Conservation (phyloP, 148 eudicot species). For the Arbutus unedo region DNA sequence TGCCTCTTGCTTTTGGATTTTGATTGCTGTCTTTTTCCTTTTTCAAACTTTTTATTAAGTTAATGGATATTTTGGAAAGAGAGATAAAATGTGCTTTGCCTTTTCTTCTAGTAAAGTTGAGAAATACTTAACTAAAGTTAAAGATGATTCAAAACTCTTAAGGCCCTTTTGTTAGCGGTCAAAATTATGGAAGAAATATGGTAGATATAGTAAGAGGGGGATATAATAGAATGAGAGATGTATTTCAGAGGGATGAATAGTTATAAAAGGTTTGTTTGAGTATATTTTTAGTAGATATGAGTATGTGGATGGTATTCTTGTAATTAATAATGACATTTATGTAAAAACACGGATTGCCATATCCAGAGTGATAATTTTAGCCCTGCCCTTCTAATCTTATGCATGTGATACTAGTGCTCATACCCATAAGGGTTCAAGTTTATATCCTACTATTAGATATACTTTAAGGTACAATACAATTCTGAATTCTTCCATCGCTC, state of each 20-base stretch:
- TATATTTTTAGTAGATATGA: too few species aligned
- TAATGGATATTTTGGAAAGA: background rate
- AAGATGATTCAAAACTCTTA: background rate
- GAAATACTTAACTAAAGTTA: background rate
- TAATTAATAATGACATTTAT: too few species aligned
- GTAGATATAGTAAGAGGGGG: too few species aligned
- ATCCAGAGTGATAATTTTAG: background rate
- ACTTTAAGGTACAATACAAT: background rate
- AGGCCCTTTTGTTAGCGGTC: background rate
- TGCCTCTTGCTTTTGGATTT: conserved; percentile 5
- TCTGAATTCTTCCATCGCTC: background rate
- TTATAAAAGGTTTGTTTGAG: too few species aligned
- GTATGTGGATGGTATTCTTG: too few species aligned
- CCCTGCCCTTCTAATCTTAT: background rate
- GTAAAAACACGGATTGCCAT: too few species aligned
- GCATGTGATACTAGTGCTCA: background rate
- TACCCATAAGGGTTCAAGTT: background rate
- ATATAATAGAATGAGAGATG: too few species aligned
- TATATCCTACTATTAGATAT: background rate
- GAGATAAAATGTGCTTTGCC: background rate
- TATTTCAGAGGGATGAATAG: too few species aligned
- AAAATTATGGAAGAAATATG: too few species aligned
- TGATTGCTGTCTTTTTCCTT: background rate
- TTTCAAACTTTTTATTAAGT: background rate
- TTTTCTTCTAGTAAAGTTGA: conserved; percentile 4